phyloP scores from a whole-genome alignment of 1,139 yeast genomes.

The Schwanniomyces etchellsii region DNA sequence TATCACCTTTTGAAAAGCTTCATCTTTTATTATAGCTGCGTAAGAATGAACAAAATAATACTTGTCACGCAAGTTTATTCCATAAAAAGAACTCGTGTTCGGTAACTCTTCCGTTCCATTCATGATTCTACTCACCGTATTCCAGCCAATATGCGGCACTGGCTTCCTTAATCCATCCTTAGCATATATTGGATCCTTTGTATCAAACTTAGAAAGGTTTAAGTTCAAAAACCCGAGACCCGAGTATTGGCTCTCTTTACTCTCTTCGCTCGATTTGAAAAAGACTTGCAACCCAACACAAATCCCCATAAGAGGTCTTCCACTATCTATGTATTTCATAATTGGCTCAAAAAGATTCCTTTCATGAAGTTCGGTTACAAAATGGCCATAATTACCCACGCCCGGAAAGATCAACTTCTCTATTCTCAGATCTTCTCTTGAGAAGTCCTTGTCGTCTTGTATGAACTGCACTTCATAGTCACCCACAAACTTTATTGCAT shows the following conservation, averaged over 20 bases:
- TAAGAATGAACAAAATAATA: slow-evolving; percentile 95
- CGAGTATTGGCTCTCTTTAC: slow-evolving; percentile 39
- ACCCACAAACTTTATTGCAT: slow-evolving; percentile 78
- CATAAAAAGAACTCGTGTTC: slow-evolving; percentile 40
- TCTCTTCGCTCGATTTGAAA: slow-evolving; percentile 70
- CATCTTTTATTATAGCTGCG: slow-evolving; percentile 56
- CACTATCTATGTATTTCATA: slow-evolving; percentile 57
- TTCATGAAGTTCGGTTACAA: slow-evolving; percentile 61
- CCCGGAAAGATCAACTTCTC: slow-evolving; percentile 76
- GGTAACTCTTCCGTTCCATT: slow-evolving; percentile 12
- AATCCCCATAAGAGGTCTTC: slow-evolving; percentile 88
- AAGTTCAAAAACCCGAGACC: slow-evolving; percentile 56
- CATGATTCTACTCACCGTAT: slow-evolving; percentile 28
- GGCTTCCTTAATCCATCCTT: slow-evolving; percentile 42
- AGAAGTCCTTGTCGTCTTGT: slow-evolving; percentile 30
- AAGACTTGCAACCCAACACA: slow-evolving; percentile 93
- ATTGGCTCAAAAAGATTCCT: slow-evolving; percentile 66
- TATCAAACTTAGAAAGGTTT: slow-evolving; percentile 53
- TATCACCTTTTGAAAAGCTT: slow-evolving; percentile 24
- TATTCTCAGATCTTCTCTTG: slow-evolving; percentile 36
- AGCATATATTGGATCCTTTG: slow-evolving; percentile 28
- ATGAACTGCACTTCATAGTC: slow-evolving; percentile 52
- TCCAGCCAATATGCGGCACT: slow-evolving; percentile 98
- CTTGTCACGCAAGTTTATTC: slow-evolving; percentile 58
- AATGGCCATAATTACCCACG: slow-evolving; percentile 95